phyloP scores from a whole-genome alignment of 768 basidiomycete species.

The Boletus edulis region DNA sequence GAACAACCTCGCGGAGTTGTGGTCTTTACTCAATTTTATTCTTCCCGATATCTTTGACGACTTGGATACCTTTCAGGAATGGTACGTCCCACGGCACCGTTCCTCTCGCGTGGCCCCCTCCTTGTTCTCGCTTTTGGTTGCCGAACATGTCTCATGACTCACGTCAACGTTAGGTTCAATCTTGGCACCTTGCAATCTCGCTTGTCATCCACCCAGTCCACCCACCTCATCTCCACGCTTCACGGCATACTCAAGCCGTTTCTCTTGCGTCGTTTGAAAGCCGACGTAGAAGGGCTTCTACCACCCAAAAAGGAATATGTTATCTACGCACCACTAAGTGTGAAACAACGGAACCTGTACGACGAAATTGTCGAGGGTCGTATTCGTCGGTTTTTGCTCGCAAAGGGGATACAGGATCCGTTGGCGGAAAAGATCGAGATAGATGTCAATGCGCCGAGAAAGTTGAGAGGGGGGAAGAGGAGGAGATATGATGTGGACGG shows the following conservation, averaged over 20 bases:
- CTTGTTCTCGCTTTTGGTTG: neutral
- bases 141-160: neutral
- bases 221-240: constrained; percentile 70
- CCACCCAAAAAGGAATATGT: constrained; percentile 96
- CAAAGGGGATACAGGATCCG: constrained; percentile 28
- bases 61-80: constrained; percentile 85
- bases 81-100: constrained; percentile 42
- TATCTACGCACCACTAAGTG: constrained; percentile 84
- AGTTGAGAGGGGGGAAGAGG: constrained; percentile 34
- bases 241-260: constrained; percentile 95
- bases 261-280: constrained; percentile 87
- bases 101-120: neutral
- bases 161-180: constrained; percentile 54
- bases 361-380: constrained; percentile 72
- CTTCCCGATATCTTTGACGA: constrained; percentile 93
- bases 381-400: constrained; percentile 61
- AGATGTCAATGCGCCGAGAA: constrained; percentile 32
- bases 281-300: constrained; percentile 74
- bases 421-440: constrained; percentile 22
- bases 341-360: constrained; percentile 81
- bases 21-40: constrained; percentile 95
- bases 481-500: constrained; percentile 57
- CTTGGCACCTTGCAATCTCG: constrained; percentile 59
- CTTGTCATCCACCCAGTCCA: constrained; percentile 56
- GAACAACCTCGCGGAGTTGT: constrained; percentile 95